Conservation (phyloP, 2,329 filamentous ascomycete species). For the Drechslerella stenobrocha region DNA sequence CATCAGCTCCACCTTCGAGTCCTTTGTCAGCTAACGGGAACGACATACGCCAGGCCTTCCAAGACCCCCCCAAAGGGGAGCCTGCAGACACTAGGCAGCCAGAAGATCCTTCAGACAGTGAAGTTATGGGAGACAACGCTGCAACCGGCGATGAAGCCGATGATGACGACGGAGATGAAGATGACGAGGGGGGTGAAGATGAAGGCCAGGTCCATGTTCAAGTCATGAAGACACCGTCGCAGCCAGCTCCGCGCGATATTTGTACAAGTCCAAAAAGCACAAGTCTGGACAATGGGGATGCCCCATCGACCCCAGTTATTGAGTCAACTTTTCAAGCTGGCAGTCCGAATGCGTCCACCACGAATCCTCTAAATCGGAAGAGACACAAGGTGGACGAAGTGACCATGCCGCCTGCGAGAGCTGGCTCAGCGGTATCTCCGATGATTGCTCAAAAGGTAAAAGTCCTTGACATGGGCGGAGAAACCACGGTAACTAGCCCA, state of each 20-base stretch:
- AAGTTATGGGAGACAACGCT: no score
- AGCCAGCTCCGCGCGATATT: background rate
- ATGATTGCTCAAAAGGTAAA: background rate
- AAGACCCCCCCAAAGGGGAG: no score
- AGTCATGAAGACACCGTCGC: background rate
- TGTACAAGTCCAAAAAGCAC: background rate
- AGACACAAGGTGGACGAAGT: background rate
- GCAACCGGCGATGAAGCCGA: background rate
- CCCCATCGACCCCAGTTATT: background rate
- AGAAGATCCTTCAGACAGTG: no score
- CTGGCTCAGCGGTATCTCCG: background rate
- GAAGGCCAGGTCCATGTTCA: background rate
- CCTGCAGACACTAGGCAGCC: no score
- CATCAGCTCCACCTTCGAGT: background rate
- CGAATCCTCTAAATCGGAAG: background rate
- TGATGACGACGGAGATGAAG: background rate
- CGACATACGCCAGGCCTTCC: no score
- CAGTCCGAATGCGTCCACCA: background rate
- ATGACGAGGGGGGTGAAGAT: background rate
- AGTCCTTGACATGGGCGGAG: background rate
- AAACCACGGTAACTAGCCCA: background rate
- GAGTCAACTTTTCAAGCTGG: background rate
- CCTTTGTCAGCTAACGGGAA: no score
- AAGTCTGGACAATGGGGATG: background rate
- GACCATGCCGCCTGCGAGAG: background rate